These are phyloP conservation scores for Elsinoe ampelina DNA, from an alignment of 2,329 filamentous ascomycete species.

Conservation along the genomic window DNA sequence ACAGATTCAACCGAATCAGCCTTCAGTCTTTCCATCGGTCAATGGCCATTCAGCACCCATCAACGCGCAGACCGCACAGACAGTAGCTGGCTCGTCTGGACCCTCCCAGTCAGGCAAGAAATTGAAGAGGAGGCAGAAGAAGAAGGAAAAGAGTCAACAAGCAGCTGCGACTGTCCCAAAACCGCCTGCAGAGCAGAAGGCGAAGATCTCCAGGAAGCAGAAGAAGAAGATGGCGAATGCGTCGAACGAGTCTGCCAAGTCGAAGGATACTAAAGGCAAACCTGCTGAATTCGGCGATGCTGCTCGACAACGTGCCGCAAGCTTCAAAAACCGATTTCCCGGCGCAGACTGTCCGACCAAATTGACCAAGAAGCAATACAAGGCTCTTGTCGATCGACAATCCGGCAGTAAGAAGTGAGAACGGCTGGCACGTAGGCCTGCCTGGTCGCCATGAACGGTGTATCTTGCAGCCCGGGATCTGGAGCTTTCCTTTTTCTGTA, in stretches of 20 bases:
- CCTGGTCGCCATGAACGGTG: too few species aligned
- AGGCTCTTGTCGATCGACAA: neutral
- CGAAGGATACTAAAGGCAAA: too few species aligned
- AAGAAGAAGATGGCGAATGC: too few species aligned
- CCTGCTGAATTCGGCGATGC: neutral
- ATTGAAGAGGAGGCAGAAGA: neutral
- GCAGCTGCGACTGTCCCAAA: neutral
- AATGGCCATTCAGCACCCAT: neutral
- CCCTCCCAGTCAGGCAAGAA: neutral
- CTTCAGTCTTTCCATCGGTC: neutral
- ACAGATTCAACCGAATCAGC: neutral
- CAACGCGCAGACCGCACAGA: neutral
- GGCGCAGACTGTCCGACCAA: neutral
- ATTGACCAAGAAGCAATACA: neutral
- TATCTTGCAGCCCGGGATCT: neutral
- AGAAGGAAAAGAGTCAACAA: neutral
- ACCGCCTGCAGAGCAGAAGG: too few species aligned
- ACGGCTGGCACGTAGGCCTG: neutral
- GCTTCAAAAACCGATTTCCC: slow-evolving; percentile 6
- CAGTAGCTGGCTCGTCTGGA: neutral
- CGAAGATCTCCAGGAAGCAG: too few species aligned
- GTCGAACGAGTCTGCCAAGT: too few species aligned
- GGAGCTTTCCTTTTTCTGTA: too few species aligned
- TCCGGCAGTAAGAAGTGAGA: neutral
- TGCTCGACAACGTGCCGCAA: neutral